These are phyloP conservation scores for Penicillium angulare DNA, from an alignment of 495 filamentous ascomycete species.

Conservation along the genomic window DNA sequence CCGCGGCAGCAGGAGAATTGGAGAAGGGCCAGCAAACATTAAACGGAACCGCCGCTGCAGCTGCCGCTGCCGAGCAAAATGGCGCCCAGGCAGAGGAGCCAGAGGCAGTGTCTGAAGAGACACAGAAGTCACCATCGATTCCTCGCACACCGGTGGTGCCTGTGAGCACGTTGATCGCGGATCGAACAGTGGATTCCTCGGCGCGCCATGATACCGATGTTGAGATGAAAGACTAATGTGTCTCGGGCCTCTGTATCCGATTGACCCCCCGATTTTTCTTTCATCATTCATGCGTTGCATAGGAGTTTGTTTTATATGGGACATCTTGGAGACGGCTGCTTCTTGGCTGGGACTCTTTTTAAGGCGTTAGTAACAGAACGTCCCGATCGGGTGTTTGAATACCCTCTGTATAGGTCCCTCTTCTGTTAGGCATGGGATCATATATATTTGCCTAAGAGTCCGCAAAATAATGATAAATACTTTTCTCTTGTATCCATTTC, in stretches of 20 bases:
- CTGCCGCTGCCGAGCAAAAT: conserved; percentile 25
- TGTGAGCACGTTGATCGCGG: conserved; percentile 40
- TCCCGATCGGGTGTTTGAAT: background rate
- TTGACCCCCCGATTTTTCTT: conserved; percentile 13
- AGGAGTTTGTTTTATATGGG: conserved; percentile 21
- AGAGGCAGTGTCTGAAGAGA: conserved; percentile 10
- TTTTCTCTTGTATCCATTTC: too few relatives aligned
- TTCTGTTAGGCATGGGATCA: background rate
- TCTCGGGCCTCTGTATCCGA: background rate
- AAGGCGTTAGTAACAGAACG: background rate
- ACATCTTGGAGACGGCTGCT: conserved; percentile 11
- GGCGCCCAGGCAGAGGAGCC: conserved; percentile 20
- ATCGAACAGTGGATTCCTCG: conserved; percentile 29
- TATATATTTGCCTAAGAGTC: too few relatives aligned
- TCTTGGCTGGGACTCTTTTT: conserved; percentile 1
- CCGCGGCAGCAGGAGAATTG: conserved; percentile 38
- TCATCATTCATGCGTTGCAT: conserved; percentile 19
- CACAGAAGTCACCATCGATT: conserved; percentile 22
- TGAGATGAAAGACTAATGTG: conserved; percentile 47
- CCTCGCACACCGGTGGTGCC: conserved; percentile 34
- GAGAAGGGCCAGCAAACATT: conserved; percentile 56
- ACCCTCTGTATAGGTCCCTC: background rate
- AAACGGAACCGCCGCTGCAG: conserved; percentile 33
- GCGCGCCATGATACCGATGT: conserved; percentile 49
- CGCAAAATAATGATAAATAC: too few relatives aligned